Conservation (phyloP, 2,329 filamentous ascomycete genomes). For the Penicillium concentricum region DNA sequence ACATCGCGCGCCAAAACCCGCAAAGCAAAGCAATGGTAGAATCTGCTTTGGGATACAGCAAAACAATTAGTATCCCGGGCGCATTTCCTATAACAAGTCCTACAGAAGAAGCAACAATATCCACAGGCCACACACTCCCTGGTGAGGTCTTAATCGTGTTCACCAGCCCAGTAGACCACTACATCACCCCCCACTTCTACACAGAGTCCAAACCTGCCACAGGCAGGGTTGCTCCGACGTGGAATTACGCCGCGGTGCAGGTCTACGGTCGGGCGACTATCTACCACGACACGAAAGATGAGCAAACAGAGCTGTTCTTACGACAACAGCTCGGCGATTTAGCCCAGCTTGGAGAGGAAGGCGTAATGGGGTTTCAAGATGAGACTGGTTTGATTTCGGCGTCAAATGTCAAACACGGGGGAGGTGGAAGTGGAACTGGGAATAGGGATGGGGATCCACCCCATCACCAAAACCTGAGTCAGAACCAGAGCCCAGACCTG, state of each 20-base stretch:
- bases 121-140: background rate
- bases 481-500: background rate
- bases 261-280: slow-evolving; percentile 20
- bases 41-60: background rate
- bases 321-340: slow-evolving; percentile 15
- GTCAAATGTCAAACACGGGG: background rate
- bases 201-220: slow-evolving; percentile 62
- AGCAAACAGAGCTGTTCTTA: slow-evolving; percentile 10
- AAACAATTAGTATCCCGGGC: background rate
- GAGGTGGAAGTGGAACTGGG: background rate
- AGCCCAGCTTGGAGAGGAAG: slow-evolving; percentile 14
- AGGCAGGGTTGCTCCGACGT: slow-evolving; percentile 68
- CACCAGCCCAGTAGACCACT: slow-evolving; percentile 20
- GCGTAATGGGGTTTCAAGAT: slow-evolving; percentile 14
- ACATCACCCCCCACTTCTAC: slow-evolving; percentile 60
- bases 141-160: slow-evolving; percentile 21
- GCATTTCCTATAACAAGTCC: background rate
- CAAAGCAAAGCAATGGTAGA: slow-evolving; percentile 21
- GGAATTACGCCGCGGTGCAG: slow-evolving; percentile 64
- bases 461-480: too few species aligned
- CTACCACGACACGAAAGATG: slow-evolving; percentile 6
- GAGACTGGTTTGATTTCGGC: background rate
- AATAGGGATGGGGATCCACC: background rate
- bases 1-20: slow-evolving; percentile 22
- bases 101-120: background rate